These are phyloP conservation scores for Dothiorella sarmentorum DNA, from an alignment of 2,329 filamentous ascomycete species.

Conservation along the genomic window DNA sequence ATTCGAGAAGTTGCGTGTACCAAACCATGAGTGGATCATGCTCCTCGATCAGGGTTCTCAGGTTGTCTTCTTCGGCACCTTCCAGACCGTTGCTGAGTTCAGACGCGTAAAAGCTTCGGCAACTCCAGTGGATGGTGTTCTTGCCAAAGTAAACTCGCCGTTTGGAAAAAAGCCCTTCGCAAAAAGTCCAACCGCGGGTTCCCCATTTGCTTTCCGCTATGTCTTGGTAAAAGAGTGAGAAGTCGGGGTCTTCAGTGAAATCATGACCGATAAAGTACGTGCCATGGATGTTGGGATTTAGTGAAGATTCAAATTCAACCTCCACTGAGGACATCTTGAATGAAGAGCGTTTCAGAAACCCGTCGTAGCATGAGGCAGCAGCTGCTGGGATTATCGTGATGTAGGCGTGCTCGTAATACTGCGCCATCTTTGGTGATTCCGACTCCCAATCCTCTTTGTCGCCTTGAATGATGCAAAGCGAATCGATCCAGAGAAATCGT, in stretches of 20 bases:
- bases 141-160: neutral
- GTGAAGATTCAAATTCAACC: neutral
- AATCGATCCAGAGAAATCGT: slow-evolving; percentile 22
- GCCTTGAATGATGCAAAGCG: too few relatives aligned
- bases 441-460: slow-evolving; percentile 9
- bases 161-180: neutral
- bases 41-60: neutral
- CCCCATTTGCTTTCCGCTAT: neutral
- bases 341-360: neutral
- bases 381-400: slow-evolving; percentile 6
- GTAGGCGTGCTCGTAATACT: slow-evolving; percentile 18
- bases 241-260: neutral
- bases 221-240: neutral
- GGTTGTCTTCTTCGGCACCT: neutral
- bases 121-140: neutral
- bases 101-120: neutral
- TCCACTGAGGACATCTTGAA: neutral
- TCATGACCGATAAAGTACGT: neutral
- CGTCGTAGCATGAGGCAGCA: neutral
- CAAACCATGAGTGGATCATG: neutral
- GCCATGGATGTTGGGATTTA: neutral
- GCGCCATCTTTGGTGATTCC: neutral
- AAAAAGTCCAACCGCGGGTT: neutral
- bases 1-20: neutral
- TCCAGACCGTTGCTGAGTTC: neutral